Evolutionary conservation across 441 rosid species (phyloP).

Genomic region (Metrosideros polymorpha): DNA sequence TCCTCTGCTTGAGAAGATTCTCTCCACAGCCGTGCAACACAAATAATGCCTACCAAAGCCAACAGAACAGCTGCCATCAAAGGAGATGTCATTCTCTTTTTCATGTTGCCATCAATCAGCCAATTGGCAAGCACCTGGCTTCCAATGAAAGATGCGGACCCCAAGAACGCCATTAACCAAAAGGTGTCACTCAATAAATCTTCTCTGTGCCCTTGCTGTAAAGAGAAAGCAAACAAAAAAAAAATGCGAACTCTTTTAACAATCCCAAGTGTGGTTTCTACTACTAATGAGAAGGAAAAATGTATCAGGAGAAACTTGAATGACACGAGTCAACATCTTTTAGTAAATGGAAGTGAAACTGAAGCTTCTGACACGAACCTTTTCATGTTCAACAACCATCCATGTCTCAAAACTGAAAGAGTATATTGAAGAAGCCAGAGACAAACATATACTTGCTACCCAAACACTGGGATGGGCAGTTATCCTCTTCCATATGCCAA

Average conservation of each 20-base stretch:
- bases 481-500: conserved; percentile 67
- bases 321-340: background rate
- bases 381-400: conserved; percentile 73
- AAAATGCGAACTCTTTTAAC: background rate
- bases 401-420: conserved; percentile 82
- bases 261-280: background rate
- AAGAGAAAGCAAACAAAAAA: background rate
- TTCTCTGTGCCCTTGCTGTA: conserved; percentile 78
- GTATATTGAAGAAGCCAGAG: conserved; percentile 61
- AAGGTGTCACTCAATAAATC: conserved; percentile 66
- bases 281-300: background rate
- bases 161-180: conserved; percentile 87
- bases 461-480: conserved; percentile 41
- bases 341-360: background rate
- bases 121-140: conserved; percentile 76
- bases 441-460: conserved; percentile 51
- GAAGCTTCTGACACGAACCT: conserved; percentile 33
- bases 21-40: conserved; percentile 37
- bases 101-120: conserved; percentile 35
- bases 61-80: conserved; percentile 32
- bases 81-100: conserved; percentile 38
- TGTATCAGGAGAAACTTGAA: background rate
- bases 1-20: conserved; percentile 30
- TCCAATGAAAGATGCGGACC: conserved; percentile 65
- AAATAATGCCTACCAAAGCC: conserved; percentile 42